Evolutionary conservation across 768 basidiomycete species (phyloP).

Genomic region (Termitomyces sp.): DNA sequence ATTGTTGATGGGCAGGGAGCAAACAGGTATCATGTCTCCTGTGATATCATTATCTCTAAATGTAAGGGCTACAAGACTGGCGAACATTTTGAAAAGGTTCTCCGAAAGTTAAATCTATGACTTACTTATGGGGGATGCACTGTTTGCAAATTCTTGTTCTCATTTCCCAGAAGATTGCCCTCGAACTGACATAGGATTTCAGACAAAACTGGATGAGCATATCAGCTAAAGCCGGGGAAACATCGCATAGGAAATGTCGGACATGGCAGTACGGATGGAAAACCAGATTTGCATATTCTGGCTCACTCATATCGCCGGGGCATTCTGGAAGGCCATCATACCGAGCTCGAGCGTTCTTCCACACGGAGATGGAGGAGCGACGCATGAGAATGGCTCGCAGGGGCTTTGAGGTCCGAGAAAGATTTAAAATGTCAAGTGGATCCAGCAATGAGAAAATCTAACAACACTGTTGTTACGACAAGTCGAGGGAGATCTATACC

Average conservation of each 20-base stretch:
- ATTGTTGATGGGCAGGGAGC: neutral
- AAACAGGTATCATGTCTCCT: neutral
- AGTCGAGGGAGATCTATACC: no score
- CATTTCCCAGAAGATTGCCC: conserved; percentile 11
- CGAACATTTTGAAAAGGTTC: neutral
- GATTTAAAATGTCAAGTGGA: conserved; percentile 16
- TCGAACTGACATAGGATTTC: conserved; percentile 2
- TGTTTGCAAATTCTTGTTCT: conserved; percentile 15
- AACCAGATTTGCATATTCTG: conserved; percentile 19
- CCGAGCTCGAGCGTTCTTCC: conserved; percentile 17
- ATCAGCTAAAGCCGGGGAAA: neutral
- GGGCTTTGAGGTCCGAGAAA: conserved; percentile 17
- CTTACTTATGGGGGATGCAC: conserved; percentile 14
- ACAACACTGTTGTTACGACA: neutral
- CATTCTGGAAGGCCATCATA: conserved; percentile 19
- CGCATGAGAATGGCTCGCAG: conserved; percentile 7
- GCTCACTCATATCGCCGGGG: conserved; percentile 22
- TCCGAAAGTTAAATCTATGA: neutral
- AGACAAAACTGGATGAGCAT: conserved; percentile 5
- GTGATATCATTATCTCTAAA: neutral
- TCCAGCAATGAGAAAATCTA: conserved; percentile 18
- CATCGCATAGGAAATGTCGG: neutral
- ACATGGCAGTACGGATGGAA: conserved; percentile 19
- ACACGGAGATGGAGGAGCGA: conserved; percentile 17
- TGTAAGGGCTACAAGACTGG: neutral